These are phyloP conservation scores for Fistulinella prunicolor DNA, from an alignment of 768 basidiomycete genomes.

Conservation along the genomic window DNA sequence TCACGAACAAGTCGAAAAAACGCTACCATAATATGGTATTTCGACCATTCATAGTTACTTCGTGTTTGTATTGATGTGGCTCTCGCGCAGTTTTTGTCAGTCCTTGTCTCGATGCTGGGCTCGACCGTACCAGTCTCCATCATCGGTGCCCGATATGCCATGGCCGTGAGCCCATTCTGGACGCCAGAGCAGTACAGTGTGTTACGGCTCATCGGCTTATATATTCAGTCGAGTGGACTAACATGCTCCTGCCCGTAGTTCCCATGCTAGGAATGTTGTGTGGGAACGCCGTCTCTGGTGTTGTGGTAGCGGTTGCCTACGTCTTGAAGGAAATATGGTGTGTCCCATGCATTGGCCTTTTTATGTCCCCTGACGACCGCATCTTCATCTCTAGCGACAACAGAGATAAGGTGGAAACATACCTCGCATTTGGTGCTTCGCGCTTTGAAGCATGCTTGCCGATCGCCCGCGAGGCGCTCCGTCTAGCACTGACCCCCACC, in stretches of 20 bases:
- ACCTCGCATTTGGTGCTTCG: slow-evolving; percentile 83
- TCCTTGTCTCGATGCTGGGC: slow-evolving; percentile 66
- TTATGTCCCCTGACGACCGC: not conserved
- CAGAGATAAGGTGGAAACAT: slow-evolving; percentile 79
- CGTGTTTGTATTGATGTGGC: slow-evolving; percentile 7
- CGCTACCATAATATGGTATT: slow-evolving; percentile 72
- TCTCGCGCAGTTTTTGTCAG: slow-evolving; percentile 51
- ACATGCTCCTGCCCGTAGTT: slow-evolving; percentile 40
- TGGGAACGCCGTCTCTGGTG: slow-evolving; percentile 71
- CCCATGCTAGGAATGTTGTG: slow-evolving; percentile 87
- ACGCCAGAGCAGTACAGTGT: slow-evolving; percentile 75
- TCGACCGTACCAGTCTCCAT: slow-evolving; percentile 80
- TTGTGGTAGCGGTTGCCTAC: slow-evolving; percentile 66
- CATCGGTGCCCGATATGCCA: slow-evolving; percentile 70
- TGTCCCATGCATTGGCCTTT: slow-evolving; percentile 14
- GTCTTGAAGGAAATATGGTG: slow-evolving; percentile 77
- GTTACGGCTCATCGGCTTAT: slow-evolving; percentile 14
- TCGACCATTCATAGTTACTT: not conserved
- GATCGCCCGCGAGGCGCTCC: slow-evolving; percentile 74
- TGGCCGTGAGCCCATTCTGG: slow-evolving; percentile 81
- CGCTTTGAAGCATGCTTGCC: slow-evolving; percentile 82
- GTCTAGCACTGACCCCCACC: slow-evolving; percentile 73
- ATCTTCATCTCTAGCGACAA: slow-evolving; percentile 55
- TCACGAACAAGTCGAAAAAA: slow-evolving; percentile 75
- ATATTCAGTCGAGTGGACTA: not conserved